Base-by-base conservation (phyloP, 306 rosid genomes). In the Hippophae tibetana region DNA sequence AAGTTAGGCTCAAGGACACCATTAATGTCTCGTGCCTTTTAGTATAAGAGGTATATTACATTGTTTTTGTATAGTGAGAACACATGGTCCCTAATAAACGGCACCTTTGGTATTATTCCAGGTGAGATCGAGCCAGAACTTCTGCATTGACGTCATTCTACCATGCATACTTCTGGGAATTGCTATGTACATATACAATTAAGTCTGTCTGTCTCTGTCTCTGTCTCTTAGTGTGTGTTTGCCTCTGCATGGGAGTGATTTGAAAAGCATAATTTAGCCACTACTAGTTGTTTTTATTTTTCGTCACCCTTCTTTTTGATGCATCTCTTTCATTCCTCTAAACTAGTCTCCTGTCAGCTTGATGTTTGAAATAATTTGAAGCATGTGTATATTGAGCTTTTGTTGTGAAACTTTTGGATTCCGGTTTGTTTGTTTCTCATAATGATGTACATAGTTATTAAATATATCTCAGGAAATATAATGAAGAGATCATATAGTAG, bases 81-180 rank as follows among this genome's bases (percentile, higher is more conserved):
- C 60, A n/a, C 25, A 52, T 47, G 49, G 69, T 60, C 67, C 66
- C 44, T 14, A 49, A 61, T 42, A 70, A 59, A 13, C 2, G 6
- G 6, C 25, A 42, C 54, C 41, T 68, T 76, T 72, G 58, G 73
- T 57, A 59, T 69, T 62, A 13, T 69, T 62, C 27, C 80, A 92
- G 96, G 50, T 92, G 84, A 85, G 96, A 72, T 82, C 94, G 14
- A 80, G 83, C 71, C 76, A 71, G 81, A 92, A 92, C 76, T 88
- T 92, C 79, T 78, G 83, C 82, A 84, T 92, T 5, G 95, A 92
- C 83, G 83, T 88, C 51, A 52, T 77, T 74, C 86, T 92, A 69
- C 58, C 85, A 49, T 88, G 88, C 58, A 48, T 92, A 79, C 78
- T 92, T 79, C 80, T 88, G 42, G 96, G 96, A 69, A 82, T 92